These are phyloP conservation scores for Leishmania tropica DNA, from an alignment of 208 protist genomes.

Conservation along the genomic window DNA sequence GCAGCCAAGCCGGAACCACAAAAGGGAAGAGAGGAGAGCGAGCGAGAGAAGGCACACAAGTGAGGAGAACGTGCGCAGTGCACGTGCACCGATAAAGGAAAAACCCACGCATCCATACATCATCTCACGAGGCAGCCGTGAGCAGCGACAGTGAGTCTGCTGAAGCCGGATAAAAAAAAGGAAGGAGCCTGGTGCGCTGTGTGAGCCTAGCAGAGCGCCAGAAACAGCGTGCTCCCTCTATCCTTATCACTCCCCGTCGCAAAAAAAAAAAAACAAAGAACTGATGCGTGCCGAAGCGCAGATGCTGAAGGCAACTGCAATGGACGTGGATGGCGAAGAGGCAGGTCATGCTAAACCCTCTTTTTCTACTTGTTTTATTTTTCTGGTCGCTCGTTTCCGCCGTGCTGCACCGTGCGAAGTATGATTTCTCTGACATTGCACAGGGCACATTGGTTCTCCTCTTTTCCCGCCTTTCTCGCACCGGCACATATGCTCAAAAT, in stretches of 20 bases:
- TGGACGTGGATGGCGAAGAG: neutral
- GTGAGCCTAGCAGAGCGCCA: neutral
- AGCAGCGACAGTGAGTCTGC: neutral
- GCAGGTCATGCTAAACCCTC: neutral
- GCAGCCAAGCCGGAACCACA: neutral
- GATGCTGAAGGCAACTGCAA: neutral
- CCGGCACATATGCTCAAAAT: neutral
- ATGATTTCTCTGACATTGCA: neutral
- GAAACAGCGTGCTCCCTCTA: neutral
- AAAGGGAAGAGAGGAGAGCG: neutral
- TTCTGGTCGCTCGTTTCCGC: neutral
- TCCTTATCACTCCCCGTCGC: neutral
- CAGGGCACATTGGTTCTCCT: neutral
- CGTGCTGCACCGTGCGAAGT: neutral
- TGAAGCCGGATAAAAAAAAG: neutral
- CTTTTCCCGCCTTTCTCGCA: neutral
- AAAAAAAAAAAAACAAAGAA: neutral
- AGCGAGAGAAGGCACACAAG: neutral
- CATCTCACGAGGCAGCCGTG: neutral
- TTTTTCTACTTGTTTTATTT: too few relatives aligned
- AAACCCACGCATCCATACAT: neutral
- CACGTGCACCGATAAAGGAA: neutral
- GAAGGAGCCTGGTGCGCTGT: neutral
- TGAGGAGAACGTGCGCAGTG: neutral
- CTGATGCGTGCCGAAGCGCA: neutral